Percentiles rank a stretch among this genome's conserved stretches.
phyloP scores from a whole-genome alignment of 1,284 basidiomycete genomes.

The Trichosporon sp. region DNA sequence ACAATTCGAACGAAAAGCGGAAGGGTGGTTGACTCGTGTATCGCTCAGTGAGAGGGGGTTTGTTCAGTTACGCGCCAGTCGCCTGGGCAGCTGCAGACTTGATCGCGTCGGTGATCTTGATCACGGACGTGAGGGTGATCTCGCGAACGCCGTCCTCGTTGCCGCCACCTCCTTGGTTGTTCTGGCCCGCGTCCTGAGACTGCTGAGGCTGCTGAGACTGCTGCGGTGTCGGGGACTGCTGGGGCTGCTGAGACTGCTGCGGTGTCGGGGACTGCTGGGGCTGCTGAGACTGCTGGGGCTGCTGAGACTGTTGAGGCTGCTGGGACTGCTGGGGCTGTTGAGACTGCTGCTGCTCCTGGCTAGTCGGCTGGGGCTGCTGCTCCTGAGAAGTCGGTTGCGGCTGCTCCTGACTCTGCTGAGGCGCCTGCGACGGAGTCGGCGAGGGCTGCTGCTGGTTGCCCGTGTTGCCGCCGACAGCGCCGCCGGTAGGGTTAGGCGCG shows the following conservation, averaged over 20 bases:
- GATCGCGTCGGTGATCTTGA: conserved; percentile 8
- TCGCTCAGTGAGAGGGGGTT: background rate
- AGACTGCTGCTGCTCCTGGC: background rate
- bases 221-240: background rate
- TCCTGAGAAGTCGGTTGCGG: too few species aligned
- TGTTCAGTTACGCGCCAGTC: background rate
- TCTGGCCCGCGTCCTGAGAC: background rate
- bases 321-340: background rate
- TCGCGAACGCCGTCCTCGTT: background rate
- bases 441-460: background rate
- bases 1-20: too few species aligned
- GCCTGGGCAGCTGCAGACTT: background rate
- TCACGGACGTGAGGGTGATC: background rate
- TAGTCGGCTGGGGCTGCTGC: too few species aligned
- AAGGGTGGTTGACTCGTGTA: background rate
- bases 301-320: background rate
- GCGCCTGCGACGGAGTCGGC: background rate
- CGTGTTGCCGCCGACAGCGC: background rate
- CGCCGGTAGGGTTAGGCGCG: too few species aligned
- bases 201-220: background rate
- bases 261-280: background rate
- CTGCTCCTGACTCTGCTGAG: background rate
- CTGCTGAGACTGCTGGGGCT: background rate
- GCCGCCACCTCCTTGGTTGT: background rate
- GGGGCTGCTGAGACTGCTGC: background rate